Evolutionary conservation across 1,139 yeast genomes (phyloP), one percentile per base, ranked within the genome.

Genomic region (Nematodospora anomalae): DNA sequence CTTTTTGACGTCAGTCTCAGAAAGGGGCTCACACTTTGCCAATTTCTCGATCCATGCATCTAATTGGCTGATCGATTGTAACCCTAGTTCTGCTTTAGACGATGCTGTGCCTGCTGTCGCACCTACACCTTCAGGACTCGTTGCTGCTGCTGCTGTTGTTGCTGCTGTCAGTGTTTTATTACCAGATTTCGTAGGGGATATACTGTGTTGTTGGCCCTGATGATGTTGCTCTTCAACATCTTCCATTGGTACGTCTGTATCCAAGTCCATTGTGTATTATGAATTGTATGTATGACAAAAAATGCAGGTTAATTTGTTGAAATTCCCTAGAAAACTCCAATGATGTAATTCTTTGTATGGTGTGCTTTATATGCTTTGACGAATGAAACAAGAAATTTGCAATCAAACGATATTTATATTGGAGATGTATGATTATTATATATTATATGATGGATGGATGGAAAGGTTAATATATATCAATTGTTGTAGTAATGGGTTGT

Each of bases 41-140:
- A 89, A 69, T 53, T 78, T 82, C 49, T 80, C 92, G 51, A 89
- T 85, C 96, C 97, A 89, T 46, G 76, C 79, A 57, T 92, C 98
- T 52, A 89, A 73, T 53, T 86, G 90, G 49, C 74, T 74, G 42
- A 83, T 72, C 38, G 66, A 42, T 13, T 41, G 31, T 21, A 39
- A 20, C 34, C 43, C 40, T 32, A 45, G 40, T 21, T 38, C 46
- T 42, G 26, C 35, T 28, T 14, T 30, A 20, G 16, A 16, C 23
- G 9, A 24, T 18, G 21, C 8, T 18, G 21, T 18, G 21, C 21
- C 23, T 10, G 26, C 29, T 6, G 4, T 14, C 3, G 31, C 6
- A 4, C 31, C 16, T n/a, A 27, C 20, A 18, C 21, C 21, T 18
- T 18, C 21, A 18, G 21, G 21, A 8, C 21, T 18, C 8, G 39